These are phyloP conservation scores for Ampelomyces quisqualis DNA, from an alignment of 2,329 filamentous ascomycete genomes.

Conservation along the genomic window DNA sequence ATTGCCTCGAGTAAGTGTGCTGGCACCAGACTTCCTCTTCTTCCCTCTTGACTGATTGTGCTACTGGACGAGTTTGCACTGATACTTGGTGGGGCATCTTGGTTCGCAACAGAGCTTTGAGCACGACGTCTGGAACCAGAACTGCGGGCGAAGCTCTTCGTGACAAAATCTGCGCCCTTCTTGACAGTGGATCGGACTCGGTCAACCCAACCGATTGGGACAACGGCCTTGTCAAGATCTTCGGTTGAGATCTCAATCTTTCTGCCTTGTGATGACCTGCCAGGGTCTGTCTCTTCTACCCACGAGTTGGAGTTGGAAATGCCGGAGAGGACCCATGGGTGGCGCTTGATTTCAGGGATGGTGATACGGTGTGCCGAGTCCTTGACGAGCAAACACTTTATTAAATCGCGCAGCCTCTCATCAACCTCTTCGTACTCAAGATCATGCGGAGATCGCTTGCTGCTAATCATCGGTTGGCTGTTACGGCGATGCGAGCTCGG, in stretches of 20 bases:
- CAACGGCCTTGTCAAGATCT: slow-evolving; percentile 86
- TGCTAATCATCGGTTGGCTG: slow-evolving; percentile 57
- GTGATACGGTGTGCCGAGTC: slow-evolving; percentile 87
- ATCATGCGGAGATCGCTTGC: slow-evolving; percentile 74
- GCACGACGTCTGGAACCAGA: slow-evolving; percentile 55
- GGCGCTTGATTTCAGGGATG: slow-evolving; percentile 87
- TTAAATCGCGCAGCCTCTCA: slow-evolving; percentile 73
- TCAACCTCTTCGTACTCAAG: slow-evolving; percentile 85
- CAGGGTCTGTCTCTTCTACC: slow-evolving; percentile 93
- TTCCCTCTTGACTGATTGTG: slow-evolving; percentile 56
- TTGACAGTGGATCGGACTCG: slow-evolving; percentile 75
- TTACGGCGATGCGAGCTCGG: slow-evolving; percentile 50
- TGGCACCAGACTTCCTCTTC: slow-evolving; percentile 59
- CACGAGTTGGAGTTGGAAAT: slow-evolving; percentile 73
- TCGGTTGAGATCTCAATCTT: slow-evolving; percentile 92
- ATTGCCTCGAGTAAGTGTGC: slow-evolving; percentile 59
- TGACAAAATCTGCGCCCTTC: slow-evolving; percentile 27
- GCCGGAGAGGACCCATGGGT: slow-evolving; percentile 84
- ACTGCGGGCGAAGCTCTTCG: slow-evolving; percentile 32
- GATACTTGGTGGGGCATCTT: slow-evolving; percentile 56
- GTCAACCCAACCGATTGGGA: slow-evolving; percentile 84
- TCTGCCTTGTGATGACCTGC: slow-evolving; percentile 71
- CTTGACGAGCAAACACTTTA: slow-evolving; percentile 79
- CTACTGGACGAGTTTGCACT: slow-evolving; percentile 56
- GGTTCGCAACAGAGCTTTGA: slow-evolving; percentile 56